Evolutionary conservation across 1,284 basidiomycete genomes (phyloP).

Genomic region (Sphagnurus paluster): DNA sequence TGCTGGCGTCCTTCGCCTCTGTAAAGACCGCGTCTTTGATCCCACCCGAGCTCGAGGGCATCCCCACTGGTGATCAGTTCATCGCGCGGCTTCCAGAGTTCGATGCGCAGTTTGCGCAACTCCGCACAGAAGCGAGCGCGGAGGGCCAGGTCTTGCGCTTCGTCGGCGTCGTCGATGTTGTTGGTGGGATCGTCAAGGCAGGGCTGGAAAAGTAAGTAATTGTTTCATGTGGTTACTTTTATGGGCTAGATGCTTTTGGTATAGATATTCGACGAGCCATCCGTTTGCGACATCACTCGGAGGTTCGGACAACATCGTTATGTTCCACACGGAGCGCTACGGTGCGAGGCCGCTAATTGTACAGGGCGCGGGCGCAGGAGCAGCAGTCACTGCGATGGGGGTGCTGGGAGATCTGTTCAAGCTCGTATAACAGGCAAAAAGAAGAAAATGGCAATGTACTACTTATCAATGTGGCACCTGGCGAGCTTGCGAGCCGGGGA

Average conservation of each 20-base stretch:
- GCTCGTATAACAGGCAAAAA: slow-evolving; percentile 43
- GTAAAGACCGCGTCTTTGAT: slow-evolving; percentile 88
- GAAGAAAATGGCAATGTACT: background rate
- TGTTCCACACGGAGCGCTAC: slow-evolving; percentile 93
- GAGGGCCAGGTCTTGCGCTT: slow-evolving; percentile 88
- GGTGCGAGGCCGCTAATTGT: slow-evolving; percentile 85
- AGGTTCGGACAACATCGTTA: slow-evolving; percentile 97
- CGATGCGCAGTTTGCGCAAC: slow-evolving; percentile 77
- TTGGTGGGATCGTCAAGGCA: slow-evolving; percentile 76
- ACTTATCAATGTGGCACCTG: too few relatives aligned
- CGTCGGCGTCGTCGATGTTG: slow-evolving; percentile 92
- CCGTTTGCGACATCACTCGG: slow-evolving; percentile 94
- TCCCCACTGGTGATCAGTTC: slow-evolving; percentile 80
- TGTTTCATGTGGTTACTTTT: background rate
- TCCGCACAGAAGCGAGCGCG: slow-evolving; percentile 76
- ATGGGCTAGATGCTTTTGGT: background rate
- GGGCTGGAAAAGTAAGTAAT: slow-evolving; percentile 76
- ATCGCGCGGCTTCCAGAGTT: slow-evolving; percentile 80
- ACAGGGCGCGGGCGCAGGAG: slow-evolving; percentile 95
- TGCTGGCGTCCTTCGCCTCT: slow-evolving; percentile 65
- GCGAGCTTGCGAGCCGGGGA: too few relatives aligned
- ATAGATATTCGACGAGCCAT: slow-evolving; percentile 84
- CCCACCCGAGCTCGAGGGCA: slow-evolving; percentile 70
- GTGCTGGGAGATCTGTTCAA: slow-evolving; percentile 84
- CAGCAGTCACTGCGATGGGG: slow-evolving; percentile 98